Conservation (phyloP, 768 basidiomycete genomes). For the Rhodosporidiobolus sp. region DNA sequence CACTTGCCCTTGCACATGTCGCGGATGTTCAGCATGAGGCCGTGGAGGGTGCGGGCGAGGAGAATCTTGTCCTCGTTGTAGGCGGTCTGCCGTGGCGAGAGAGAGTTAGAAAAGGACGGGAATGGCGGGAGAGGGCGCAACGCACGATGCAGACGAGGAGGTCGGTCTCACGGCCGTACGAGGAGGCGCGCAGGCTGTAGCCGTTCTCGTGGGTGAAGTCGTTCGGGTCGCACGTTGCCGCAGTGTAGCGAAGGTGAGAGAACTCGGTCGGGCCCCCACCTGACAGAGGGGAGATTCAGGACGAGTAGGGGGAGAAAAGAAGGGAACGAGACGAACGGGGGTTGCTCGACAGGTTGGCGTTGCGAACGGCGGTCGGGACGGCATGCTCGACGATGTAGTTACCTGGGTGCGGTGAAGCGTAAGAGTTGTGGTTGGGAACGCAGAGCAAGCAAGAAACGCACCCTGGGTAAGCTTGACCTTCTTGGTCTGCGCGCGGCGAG, state of each 20-base stretch:
- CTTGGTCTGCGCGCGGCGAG: constrained; percentile 57
- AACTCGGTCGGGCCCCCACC: constrained; percentile 72
- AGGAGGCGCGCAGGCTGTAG: constrained; percentile 76
- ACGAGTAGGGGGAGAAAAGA: no score
- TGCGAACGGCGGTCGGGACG: constrained; percentile 44
- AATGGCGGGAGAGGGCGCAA: not conserved
- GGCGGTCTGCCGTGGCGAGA: constrained; percentile 43
- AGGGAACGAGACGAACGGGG: constrained; percentile 11
- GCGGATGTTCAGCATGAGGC: constrained; percentile 95
- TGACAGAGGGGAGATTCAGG: not conserved
- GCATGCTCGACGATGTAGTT: constrained; percentile 44
- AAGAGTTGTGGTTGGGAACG: constrained; percentile 50
- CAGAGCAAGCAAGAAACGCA: constrained; percentile 65
- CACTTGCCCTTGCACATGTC: constrained; percentile 94
- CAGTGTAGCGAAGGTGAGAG: constrained; percentile 92
- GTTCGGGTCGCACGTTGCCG: constrained; percentile 78
- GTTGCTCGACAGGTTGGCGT: constrained; percentile 36
- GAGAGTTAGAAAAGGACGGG: not conserved
- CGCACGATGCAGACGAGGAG: constrained; percentile 87
- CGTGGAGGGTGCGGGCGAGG: constrained; percentile 82
- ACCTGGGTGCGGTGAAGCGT: constrained; percentile 39
- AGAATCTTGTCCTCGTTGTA: constrained; percentile 90
- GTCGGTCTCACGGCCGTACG: constrained; percentile 86
- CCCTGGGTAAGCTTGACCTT: constrained; percentile 90
- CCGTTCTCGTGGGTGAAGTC: constrained; percentile 76